A percentile compares a stretch with the other conserved stretches of the same genome.
phyloP scores from a whole-genome alignment of 805 yeast species.

The Vanderwaltozyma yarrowii region DNA sequence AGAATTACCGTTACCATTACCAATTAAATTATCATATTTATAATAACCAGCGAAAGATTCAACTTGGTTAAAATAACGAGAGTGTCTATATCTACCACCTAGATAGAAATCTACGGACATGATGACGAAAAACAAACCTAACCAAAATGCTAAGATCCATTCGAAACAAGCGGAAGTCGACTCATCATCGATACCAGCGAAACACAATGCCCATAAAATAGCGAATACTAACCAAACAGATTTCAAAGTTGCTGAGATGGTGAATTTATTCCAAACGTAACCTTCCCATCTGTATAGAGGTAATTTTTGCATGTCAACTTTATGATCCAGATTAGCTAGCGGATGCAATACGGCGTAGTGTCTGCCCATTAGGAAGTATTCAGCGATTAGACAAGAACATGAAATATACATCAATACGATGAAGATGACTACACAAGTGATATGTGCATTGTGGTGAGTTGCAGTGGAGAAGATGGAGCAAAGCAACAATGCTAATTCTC shows the following conservation, averaged over 20 bases:
- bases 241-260: constrained; percentile 44
- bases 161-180: constrained; percentile 57
- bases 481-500: constrained; percentile 63
- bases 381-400: constrained; percentile 34
- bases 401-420: constrained; percentile 53
- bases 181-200: constrained; percentile 38
- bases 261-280: constrained; percentile 32
- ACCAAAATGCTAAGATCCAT: constrained; percentile 81
- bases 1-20: background rate
- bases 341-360: constrained; percentile 32
- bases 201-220: constrained; percentile 52
- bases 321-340: constrained; percentile 9
- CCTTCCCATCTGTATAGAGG: constrained; percentile 26
- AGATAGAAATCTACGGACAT: constrained; percentile 63
- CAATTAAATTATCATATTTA: constrained; percentile 16
- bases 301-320: constrained; percentile 7
- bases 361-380: constrained; percentile 38
- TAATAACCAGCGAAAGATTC: constrained; percentile 19
- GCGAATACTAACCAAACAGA: constrained; percentile 56
- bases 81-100: constrained; percentile 33
- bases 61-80: constrained; percentile 21
- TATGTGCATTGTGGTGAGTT: constrained; percentile 42
- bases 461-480: constrained; percentile 65
- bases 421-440: constrained; percentile 61
- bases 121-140: constrained; percentile 54